phyloP scores from a whole-genome alignment of 2,329 filamentous ascomycete genomes.

The Cercospora brassicicola region DNA sequence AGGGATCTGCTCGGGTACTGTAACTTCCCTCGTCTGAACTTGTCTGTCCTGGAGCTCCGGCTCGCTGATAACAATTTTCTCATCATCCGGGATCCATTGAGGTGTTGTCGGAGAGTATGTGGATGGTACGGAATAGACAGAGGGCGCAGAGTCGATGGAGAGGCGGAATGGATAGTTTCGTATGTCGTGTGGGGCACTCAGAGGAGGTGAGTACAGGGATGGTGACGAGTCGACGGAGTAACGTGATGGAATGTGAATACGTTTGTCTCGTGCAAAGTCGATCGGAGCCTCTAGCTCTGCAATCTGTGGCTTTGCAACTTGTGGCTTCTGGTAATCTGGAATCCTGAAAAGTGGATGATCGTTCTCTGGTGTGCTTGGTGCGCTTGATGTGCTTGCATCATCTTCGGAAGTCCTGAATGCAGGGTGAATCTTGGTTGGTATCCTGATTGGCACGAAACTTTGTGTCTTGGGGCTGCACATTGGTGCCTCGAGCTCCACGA shows the following conservation, averaged over 20 bases:
- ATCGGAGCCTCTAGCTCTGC: not conserved
- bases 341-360: not conserved
- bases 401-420: not conserved
- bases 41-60: not conserved
- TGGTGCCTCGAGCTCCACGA: not conserved
- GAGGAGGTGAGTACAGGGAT: not conserved
- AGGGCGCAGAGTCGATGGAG: not conserved
- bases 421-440: not conserved
- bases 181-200: not conserved
- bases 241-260: not conserved
- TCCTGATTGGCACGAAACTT: not conserved
- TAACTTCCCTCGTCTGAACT: not conserved
- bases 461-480: not conserved
- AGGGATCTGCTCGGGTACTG: not conserved
- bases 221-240: not conserved
- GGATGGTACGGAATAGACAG: not conserved
- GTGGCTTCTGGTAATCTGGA: not conserved
- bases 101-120: not conserved
- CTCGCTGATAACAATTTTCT: not conserved
- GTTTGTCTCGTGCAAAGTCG: not conserved
- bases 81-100: slow-evolving; percentile 1
- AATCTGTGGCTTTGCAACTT: not conserved
- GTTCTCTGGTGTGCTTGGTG: not conserved
- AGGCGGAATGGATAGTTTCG: not conserved
- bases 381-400: not conserved